phyloP scores from a whole-genome alignment of 176 grass and related monocot species.

The Oryza meridionalis region DNA sequence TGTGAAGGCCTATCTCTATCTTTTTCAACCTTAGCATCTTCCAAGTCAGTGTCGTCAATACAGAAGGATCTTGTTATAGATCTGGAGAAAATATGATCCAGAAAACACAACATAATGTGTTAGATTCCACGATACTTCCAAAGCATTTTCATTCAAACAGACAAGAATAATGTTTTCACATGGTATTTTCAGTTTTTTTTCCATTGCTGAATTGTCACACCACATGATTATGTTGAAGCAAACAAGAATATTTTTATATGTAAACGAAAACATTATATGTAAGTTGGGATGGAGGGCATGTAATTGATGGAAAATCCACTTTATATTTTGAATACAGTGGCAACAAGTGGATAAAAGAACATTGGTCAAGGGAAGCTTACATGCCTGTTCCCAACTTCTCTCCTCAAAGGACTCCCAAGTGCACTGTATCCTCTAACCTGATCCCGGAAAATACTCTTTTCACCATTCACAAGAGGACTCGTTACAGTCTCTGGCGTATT shows the following conservation, averaged over 20 bases:
- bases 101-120: constrained; percentile 34
- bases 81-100: constrained; percentile 48
- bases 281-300: not conserved
- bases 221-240: constrained; percentile 8
- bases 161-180: constrained; percentile 10
- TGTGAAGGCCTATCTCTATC: constrained; percentile 56
- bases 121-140: constrained; percentile 9
- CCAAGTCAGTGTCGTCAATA: constrained; percentile 69
- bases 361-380: constrained; percentile 32
- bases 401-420: constrained; percentile 77
- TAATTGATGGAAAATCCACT: not conserved
- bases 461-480: constrained; percentile 51
- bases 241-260: not conserved
- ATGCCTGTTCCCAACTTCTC: constrained; percentile 78
- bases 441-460: constrained; percentile 57
- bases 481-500: constrained; percentile 44
- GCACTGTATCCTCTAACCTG: constrained; percentile 56
- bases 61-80: constrained; percentile 50
- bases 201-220: not conserved
- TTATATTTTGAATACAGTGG: not conserved
- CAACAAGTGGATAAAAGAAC: constrained; percentile 3
- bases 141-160: constrained; percentile 7
- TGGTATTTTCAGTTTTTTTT: not conserved
- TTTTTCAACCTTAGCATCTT: constrained; percentile 80
- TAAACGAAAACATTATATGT: not conserved